Conservation (phyloP, 371 early-diverging fungal genomes). For the Capillidium heterosporum region DNA sequence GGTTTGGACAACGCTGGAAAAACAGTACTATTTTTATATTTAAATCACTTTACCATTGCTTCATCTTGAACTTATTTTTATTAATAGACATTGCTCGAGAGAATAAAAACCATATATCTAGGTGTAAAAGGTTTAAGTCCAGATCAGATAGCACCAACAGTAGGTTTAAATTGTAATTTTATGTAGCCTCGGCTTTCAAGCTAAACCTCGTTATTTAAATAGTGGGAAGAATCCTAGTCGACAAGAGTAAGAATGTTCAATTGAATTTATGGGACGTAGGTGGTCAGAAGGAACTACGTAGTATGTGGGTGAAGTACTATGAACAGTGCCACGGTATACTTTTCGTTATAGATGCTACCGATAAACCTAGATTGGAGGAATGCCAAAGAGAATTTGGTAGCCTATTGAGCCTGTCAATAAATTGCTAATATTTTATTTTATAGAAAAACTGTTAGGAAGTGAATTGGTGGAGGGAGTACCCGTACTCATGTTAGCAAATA, state of each 20-base stretch:
- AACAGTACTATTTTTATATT: constrained; percentile 32
- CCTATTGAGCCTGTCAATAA: background rate
- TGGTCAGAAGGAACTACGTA: constrained; percentile 71
- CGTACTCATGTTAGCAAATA: constrained; percentile 83
- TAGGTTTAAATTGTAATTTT: constrained; percentile 74
- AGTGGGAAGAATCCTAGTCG: constrained; percentile 66
- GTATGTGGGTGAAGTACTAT: constrained; percentile 88
- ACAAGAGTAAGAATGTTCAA: constrained; percentile 20
- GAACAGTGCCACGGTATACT: constrained; percentile 82
- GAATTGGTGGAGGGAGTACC: constrained; percentile 74
- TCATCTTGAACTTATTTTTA: background rate
- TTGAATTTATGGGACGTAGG: constrained; percentile 91
- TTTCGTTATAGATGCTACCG: constrained; percentile 82
- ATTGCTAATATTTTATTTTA: background rate
- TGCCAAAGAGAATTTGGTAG: constrained; percentile 63
- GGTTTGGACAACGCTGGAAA: constrained; percentile 95
- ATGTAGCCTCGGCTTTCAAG: background rate
- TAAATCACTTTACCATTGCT: background rate
- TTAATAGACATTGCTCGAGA: constrained; percentile 58
- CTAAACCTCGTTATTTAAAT: background rate
- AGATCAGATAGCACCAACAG: constrained; percentile 82
- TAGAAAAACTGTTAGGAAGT: constrained; percentile 51
- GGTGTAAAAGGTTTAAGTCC: constrained; percentile 57
- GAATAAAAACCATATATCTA: constrained; percentile 54
- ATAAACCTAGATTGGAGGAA: constrained; percentile 60